These are phyloP conservation scores for Oryza coarctata DNA, from an alignment of 176 grass and related monocot species.

Conservation along the genomic window DNA sequence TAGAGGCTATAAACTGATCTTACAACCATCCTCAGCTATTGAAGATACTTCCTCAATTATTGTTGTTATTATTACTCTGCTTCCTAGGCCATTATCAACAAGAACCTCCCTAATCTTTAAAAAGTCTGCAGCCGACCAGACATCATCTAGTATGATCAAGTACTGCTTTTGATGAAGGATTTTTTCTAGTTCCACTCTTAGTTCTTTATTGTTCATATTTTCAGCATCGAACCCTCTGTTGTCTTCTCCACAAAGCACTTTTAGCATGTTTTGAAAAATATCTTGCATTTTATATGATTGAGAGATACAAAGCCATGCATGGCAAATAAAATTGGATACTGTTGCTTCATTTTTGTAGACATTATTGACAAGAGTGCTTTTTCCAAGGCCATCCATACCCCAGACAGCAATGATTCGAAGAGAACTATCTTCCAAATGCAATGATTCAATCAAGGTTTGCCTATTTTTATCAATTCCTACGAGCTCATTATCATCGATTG, in stretches of 20 bases:
- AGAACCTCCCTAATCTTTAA: too few species aligned
- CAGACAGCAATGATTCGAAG: constrained; percentile 19
- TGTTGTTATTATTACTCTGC: not conserved
- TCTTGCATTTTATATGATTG: too few species aligned
- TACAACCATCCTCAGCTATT: not conserved
- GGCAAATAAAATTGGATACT: constrained; percentile 15
- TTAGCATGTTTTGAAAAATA: constrained; percentile 30
- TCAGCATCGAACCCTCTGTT: not conserved
- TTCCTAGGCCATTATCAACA: constrained; percentile 5
- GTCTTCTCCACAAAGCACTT: not conserved
- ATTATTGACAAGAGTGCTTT: constrained; percentile 40
- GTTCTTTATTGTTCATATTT: constrained; percentile 4
- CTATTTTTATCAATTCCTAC: constrained; percentile 24
- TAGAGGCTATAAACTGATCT: not conserved
- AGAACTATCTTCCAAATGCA: not conserved
- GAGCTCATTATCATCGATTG: not conserved
- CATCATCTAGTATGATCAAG: constrained; percentile 50
- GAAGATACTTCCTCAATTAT: not conserved
- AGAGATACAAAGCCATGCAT: constrained; percentile 30
- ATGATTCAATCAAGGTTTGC: not conserved
- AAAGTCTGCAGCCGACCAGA: not conserved
- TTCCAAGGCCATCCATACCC: constrained; percentile 41
- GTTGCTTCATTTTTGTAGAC: constrained; percentile 26
- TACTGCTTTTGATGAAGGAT: constrained; percentile 20
- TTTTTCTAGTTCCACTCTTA: not conserved